Base-by-base conservation (phyloP, 441 rosid species). In the Populus trichocarpa region DNA sequence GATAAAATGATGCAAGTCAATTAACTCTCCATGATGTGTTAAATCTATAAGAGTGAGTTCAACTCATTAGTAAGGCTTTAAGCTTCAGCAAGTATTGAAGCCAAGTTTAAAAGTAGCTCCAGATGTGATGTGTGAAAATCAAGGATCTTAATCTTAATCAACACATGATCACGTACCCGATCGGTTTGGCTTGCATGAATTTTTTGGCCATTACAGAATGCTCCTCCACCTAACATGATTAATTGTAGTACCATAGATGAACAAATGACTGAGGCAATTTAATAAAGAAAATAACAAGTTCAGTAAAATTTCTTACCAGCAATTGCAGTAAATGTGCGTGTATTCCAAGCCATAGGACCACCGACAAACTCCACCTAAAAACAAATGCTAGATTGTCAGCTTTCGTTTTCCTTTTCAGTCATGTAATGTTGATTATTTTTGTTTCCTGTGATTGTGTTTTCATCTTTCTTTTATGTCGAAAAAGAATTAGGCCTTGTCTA, bases 321-420 rank as follows among this genome's bases (percentile, higher is more conserved):
- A 75, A 94, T 89, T 64, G 99, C 99, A 81, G 99, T 85, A 82
- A 92, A 96, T 12, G 76, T 80, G 67, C 97, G 94, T 36, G 97
- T 92, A 88, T 90, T 91, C 98, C 99, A 96, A 73, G 96, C 95
- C 98, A 93, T 91, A 28, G 93, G 94, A 36, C 99, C 99, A 40
- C 99, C 99, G 32, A 96, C 97, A 85, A 96, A 96, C 86, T 96
- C 99, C 67, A 95, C 97, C 99, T 95, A 72, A 64, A 79, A 67
- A 77, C 11, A 30, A 70, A 74, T 71, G 65, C 36, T 25, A 57
- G 6, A 70, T 14, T 70, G 69, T 82, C 57, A 85, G 28, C 67
- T 67, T 69, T 30, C 66, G 30, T 25, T 75, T 12, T 65, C 57
- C 57, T 46, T 42, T 53, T 69, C 4, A 2, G 25, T 23, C 13